Evolutionary conservation across 2,329 filamentous ascomycete genomes (phyloP).

Genomic region (Xylariaceae sp.): DNA sequence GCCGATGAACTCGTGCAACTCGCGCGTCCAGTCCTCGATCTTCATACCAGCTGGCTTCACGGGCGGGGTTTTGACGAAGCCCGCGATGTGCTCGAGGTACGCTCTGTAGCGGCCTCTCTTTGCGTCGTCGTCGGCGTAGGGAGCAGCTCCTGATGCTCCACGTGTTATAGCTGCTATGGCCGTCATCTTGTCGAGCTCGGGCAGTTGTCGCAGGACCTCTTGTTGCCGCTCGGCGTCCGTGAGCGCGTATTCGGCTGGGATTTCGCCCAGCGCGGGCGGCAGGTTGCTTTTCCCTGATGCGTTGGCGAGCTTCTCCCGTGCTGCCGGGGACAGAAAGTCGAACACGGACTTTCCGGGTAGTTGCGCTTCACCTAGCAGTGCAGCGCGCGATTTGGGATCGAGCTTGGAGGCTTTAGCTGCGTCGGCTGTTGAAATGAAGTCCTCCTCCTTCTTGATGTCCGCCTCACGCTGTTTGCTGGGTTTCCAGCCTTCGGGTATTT

Average conservation of each 20-base stretch:
- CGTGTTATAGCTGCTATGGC: conserved; percentile 66
- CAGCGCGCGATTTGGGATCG: conserved; percentile 72
- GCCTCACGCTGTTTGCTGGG: conserved; percentile 48
- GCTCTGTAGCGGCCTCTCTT: conserved; percentile 78
- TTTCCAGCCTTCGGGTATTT: conserved; percentile 71
- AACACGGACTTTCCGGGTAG: conserved; percentile 93
- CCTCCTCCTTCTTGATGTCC: conserved; percentile 20
- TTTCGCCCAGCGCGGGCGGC: conserved; percentile 72
- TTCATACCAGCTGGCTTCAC: conserved; percentile 33
- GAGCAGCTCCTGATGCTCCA: conserved; percentile 60
- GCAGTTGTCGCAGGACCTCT: conserved; percentile 54
- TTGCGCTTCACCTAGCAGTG: conserved; percentile 72
- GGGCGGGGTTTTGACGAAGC: conserved; percentile 41
- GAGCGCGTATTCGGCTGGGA: conserved; percentile 60
- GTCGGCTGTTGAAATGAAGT: conserved; percentile 42
- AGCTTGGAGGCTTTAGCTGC: conserved; percentile 73
- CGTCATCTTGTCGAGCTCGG: conserved; percentile 60
- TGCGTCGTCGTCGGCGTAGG: conserved; percentile 75
- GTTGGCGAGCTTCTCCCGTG: conserved; percentile 70
- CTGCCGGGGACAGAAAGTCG: conserved; percentile 77
- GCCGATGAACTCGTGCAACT: conserved; percentile 70
- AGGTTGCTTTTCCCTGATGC: conserved; percentile 73
- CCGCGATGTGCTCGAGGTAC: conserved; percentile 76
- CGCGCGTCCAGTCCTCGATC: conserved; percentile 72
- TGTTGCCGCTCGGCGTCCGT: conserved; percentile 60